phyloP scores from a whole-genome alignment of 73 alveolate species.

The Vitrella brassicaformis region DNA sequence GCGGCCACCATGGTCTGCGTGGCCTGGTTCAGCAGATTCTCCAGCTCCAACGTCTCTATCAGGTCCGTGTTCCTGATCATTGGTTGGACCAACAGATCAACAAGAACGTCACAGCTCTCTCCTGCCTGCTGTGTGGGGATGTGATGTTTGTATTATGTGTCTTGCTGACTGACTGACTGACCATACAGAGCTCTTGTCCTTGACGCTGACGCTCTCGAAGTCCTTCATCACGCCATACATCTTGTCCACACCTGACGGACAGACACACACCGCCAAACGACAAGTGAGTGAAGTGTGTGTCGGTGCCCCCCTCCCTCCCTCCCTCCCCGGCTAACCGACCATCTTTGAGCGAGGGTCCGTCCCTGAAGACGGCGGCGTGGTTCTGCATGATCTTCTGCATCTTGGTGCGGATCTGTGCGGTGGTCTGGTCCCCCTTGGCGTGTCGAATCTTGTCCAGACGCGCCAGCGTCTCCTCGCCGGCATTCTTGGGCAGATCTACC shows the following conservation, averaged over 20 bases:
- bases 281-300: not conserved
- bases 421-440: constrained; percentile 65
- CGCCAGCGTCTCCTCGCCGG: constrained; percentile 81
- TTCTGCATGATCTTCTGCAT: constrained; percentile 63
- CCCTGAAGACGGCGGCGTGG: constrained; percentile 65
- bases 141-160: no score
- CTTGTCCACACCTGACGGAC: not conserved
- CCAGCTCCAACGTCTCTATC: constrained; percentile 66
- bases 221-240: not conserved
- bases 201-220: constrained; percentile 19
- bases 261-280: not conserved
- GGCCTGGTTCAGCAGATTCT: constrained; percentile 54
- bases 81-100: no score
- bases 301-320: not conserved
- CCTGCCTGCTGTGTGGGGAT: no score
- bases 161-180: no score
- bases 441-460: constrained; percentile 72
- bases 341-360: not conserved
- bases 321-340: not conserved
- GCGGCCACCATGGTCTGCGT: constrained; percentile 59
- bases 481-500: constrained; percentile 53
- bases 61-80: constrained; percentile 71
- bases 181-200: constrained; percentile 42
- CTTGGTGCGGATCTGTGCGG: constrained; percentile 68
- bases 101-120: no score